phyloP scores from a whole-genome alignment of 164 flowering plant genomes.

The Aristolochia fimbriata region DNA sequence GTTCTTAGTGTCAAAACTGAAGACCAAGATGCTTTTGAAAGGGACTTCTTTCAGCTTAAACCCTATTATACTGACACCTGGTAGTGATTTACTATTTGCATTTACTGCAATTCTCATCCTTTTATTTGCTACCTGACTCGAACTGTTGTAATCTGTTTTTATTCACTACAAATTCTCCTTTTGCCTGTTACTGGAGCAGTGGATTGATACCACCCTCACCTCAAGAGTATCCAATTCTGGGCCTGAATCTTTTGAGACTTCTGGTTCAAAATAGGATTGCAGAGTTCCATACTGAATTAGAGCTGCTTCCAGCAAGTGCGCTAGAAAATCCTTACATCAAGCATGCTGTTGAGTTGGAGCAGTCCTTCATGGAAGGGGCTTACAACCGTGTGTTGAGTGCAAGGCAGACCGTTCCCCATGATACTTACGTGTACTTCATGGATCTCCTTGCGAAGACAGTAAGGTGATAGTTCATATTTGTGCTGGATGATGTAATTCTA shows the following conservation, averaged over 20 bases:
- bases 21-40: constrained; percentile 94
- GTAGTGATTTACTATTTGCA: constrained; percentile 20
- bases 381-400: constrained; percentile 75
- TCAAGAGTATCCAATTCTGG: constrained; percentile 53
- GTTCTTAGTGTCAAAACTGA: constrained; percentile 77
- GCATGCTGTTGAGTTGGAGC: constrained; percentile 84
- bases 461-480: constrained; percentile 27
- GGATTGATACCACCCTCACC: constrained; percentile 28
- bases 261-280: constrained; percentile 90
- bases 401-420: constrained; percentile 61
- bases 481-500: not conserved
- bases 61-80: constrained; percentile 90
- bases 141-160: too few species aligned
- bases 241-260: constrained; percentile 85
- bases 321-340: constrained; percentile 73
- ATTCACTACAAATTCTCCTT: not conserved
- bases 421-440: constrained; percentile 64
- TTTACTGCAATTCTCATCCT: not conserved
- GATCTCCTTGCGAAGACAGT: constrained; percentile 77
- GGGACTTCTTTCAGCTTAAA: constrained; percentile 89
- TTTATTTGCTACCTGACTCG: not conserved
- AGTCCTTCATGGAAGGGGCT: constrained; percentile 95
- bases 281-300: constrained; percentile 82
- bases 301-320: constrained; percentile 59
- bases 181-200: constrained; percentile 36